phyloP scores from a whole-genome alignment of 805 yeast genomes.

The Yamadazyma insecticola region DNA sequence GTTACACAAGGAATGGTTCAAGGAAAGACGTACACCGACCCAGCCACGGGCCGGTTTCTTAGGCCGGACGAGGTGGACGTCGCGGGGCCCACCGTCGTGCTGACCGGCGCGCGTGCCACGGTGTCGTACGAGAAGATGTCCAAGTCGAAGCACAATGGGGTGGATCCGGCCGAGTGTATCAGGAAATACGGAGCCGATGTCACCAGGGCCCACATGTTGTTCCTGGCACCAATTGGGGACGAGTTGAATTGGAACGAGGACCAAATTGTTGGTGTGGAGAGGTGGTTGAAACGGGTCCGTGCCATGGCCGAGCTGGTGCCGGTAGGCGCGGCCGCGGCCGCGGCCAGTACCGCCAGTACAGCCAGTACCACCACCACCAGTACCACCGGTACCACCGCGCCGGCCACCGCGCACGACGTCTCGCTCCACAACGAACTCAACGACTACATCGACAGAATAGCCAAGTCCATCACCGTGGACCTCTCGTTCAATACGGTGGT shows the following conservation, averaged over 20 bases:
- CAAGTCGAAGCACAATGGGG: conserved; percentile 92
- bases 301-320: conserved; percentile 19
- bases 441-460: conserved; percentile 42
- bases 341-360: neutral
- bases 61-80: conserved; percentile 70
- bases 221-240: conserved; percentile 86
- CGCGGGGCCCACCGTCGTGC: conserved; percentile 29
- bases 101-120: too few relatives aligned
- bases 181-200: conserved; percentile 85
- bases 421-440: conserved; percentile 60
- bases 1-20: conserved; percentile 99
- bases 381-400: too few relatives aligned
- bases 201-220: conserved; percentile 85
- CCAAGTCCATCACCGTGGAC: conserved; percentile 54
- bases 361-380: neutral
- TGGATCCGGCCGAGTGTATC: conserved; percentile 80
- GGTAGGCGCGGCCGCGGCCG: too few relatives aligned
- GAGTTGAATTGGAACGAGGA: conserved; percentile 85
- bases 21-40: conserved; percentile 76
- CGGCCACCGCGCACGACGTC: too few relatives aligned
- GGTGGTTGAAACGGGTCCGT: conserved; percentile 73
- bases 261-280: conserved; percentile 79
- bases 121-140: conserved; percentile 90
- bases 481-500: conserved; percentile 78
- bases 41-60: conserved; percentile 66